Evolutionary conservation across 148 eudicot genomes (phyloP).

Genomic region (Diospyros kaki): DNA sequence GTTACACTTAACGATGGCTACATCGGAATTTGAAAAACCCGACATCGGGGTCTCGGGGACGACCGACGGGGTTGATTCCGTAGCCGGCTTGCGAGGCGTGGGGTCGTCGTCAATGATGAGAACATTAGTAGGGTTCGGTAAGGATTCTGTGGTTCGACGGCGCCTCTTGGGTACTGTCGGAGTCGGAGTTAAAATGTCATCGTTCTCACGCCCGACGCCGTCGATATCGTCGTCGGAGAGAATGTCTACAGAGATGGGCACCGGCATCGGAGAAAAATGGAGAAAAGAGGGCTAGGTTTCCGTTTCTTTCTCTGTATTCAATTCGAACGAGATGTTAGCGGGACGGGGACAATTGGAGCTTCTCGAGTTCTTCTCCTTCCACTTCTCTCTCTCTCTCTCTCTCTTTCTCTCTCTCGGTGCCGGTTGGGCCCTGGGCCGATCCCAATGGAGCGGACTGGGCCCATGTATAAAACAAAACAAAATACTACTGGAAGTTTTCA

Average conservation of each 20-base stretch:
- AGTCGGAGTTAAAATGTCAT: slow-evolving; percentile 16
- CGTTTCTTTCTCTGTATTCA: background rate
- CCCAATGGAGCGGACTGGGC: too few species aligned
- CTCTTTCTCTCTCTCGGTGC: too few species aligned
- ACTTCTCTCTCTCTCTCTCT: too few species aligned
- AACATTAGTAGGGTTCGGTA: slow-evolving; percentile 17
- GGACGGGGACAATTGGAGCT: background rate
- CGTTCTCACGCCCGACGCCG: slow-evolving; percentile 11
- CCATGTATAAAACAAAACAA: too few species aligned
- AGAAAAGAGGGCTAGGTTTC: background rate
- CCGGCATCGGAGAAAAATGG: slow-evolving; percentile 25
- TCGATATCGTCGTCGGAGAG: slow-evolving; percentile 38
- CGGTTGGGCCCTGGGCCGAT: too few species aligned
- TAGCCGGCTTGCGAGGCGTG: slow-evolving; percentile 25
- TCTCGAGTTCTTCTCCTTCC: too few species aligned
- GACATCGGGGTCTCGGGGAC: slow-evolving; percentile 52
- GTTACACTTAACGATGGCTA: slow-evolving; percentile 20
- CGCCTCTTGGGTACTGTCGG: slow-evolving; percentile 20
- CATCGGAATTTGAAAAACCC: slow-evolving; percentile 22
- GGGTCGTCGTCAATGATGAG: slow-evolving; percentile 42
- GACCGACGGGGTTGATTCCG: slow-evolving; percentile 24
- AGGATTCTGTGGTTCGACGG: slow-evolving; percentile 8
- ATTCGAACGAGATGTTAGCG: background rate
- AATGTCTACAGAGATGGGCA: slow-evolving; percentile 29
- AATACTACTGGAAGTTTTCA: too few species aligned